phyloP scores from a whole-genome alignment of 306 rosid genomes.

The Cicer bijugum region DNA sequence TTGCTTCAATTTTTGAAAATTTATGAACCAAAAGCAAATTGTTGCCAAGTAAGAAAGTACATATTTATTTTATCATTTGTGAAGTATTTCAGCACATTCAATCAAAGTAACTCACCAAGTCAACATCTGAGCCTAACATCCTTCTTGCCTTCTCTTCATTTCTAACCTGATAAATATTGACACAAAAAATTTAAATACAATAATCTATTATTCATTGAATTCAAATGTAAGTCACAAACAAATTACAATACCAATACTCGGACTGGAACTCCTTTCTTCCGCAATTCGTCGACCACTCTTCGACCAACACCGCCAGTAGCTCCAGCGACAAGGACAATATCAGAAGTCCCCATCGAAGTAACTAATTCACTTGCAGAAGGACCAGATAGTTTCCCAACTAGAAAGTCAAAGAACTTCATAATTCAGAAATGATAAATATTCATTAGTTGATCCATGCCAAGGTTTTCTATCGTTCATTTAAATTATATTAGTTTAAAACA shows the following conservation, averaged over 20 bases:
- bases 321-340: constrained; percentile 85
- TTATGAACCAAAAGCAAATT: constrained; percentile 9
- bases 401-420: constrained; percentile 80
- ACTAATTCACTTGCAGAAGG: constrained; percentile 62
- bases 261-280: constrained; percentile 80
- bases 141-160: constrained; percentile 89
- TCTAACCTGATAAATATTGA: constrained; percentile 66
- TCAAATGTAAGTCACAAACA: constrained; percentile 17
- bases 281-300: constrained; percentile 77
- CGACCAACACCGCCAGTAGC: constrained; percentile 98
- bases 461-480: background rate
- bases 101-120: constrained; percentile 69
- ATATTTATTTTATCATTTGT: constrained; percentile 14
- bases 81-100: constrained; percentile 26
- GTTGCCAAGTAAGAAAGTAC: constrained; percentile 5
- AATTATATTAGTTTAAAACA: constrained; percentile 25
- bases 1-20: constrained; percentile 18
- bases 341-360: constrained; percentile 71
- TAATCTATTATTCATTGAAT: background rate
- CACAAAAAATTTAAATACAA: constrained; percentile 20
- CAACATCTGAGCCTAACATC: constrained; percentile 84
- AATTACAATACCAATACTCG: constrained; percentile 71
- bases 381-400: constrained; percentile 66
- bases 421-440: constrained; percentile 51
- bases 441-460: constrained; percentile 54